Evolutionary conservation across 805 yeast genomes (phyloP), one percentile per base, ranked within the genome.

Genomic region (Candida gorgasii): DNA sequence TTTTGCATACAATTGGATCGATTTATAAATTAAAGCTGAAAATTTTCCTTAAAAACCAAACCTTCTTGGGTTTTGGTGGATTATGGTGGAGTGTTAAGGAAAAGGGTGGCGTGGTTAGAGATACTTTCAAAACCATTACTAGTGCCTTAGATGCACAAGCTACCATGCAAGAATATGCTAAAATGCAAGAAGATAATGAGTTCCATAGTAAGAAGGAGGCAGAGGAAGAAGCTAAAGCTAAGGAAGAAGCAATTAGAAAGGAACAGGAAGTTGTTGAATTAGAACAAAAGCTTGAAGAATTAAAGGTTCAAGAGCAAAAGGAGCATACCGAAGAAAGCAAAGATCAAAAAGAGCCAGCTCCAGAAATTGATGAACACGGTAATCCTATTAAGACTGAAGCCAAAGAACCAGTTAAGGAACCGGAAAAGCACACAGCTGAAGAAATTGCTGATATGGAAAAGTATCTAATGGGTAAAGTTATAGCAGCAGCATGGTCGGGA

Each of bases 401-500:
- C 39, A 40, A 42, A 33, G 34, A 27, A 45, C 48, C 51, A 36
- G 40, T 36, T 37, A 39, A 40, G 26, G 30, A 20, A 42, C 76
- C 76, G 0, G 67, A 62, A 22, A 66, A 65, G 45, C 75, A 71
- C 47, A 60, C 84, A 0, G 71, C 72, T 2, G 86, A 81, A 49
- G 84, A 81, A 42, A 47, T 81, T 17, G 88, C 87, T 2, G 84
- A 82, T 46, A 75, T 82, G 70, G 92, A 86, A 55, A 82, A 84
- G 58, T 71, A 82, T 23, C 64, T 86, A 50, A 81, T 85, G 73
- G 93, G 92, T 15, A 86, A 86, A 59, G 86, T 86, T 14, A 65
- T 86, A 26, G 84, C 86, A 7, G 92, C 90, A 2, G 93, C 93
- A 7, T 86, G 95, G 95, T 80, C 80, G 9, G 89, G 92, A 0